phyloP scores from a whole-genome alignment of 768 basidiomycete genomes.

The Ephemerocybe angulata region DNA sequence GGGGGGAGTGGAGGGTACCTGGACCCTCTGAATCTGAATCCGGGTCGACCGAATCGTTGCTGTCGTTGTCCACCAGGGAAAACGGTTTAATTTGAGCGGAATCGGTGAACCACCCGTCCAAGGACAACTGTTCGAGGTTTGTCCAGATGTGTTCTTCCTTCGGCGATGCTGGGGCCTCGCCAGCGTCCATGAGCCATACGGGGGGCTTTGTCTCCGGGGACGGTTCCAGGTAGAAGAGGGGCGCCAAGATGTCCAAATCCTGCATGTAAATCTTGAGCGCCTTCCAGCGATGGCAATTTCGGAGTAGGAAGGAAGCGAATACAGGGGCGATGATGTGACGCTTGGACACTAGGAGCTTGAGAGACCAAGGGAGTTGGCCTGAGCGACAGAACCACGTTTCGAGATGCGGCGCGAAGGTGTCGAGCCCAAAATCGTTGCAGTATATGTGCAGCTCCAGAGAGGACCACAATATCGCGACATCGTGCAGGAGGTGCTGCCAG shows the following conservation, averaged over 20 bases:
- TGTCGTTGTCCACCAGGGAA: neutral
- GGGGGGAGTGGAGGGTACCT: neutral
- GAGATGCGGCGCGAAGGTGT: neutral
- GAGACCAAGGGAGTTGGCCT: neutral
- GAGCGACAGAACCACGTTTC: slow-evolving; percentile 7
- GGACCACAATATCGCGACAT: neutral
- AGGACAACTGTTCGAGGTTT: neutral
- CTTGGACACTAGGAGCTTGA: slow-evolving; percentile 5
- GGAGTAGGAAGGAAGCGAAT: neutral
- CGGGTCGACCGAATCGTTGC: neutral
- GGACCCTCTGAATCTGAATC: too few relatives aligned
- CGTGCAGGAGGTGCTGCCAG: neutral
- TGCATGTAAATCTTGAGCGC: slow-evolving; percentile 7
- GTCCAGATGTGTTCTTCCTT: neutral
- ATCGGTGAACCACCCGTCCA: slow-evolving; percentile 4
- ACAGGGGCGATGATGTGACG: neutral
- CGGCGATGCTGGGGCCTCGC: neutral
- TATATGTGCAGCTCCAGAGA: slow-evolving; percentile 3
- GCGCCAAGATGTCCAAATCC: neutral
- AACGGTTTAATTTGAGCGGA: neutral
- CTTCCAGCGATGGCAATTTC: slow-evolving; percentile 6
- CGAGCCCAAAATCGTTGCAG: slow-evolving; percentile 1
- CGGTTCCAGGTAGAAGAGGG: neutral
- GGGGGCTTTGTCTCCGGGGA: neutral
- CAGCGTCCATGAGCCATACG: too few relatives aligned